Evolutionary conservation across 2,329 filamentous ascomycete species (phyloP).

Genomic region (Ophiocordyceps polyrhachis-furcata): DNA sequence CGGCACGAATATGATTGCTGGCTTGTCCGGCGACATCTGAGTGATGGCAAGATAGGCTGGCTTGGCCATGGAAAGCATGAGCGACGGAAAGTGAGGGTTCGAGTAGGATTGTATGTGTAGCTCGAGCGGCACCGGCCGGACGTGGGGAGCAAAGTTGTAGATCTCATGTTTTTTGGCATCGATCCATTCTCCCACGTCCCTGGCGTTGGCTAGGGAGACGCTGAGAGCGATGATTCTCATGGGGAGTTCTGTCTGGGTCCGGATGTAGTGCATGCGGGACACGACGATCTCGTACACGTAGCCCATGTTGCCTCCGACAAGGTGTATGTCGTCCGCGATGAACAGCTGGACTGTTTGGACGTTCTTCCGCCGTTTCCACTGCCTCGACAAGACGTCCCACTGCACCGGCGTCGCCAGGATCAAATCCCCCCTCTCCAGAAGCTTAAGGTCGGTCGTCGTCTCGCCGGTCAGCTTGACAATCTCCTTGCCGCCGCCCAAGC

Average conservation of each 20-base stretch:
- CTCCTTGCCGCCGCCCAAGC: conserved; percentile 64
- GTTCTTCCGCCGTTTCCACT: conserved; percentile 94
- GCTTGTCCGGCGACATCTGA: conserved; percentile 75
- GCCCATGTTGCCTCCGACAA: conserved; percentile 70
- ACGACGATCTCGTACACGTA: conserved; percentile 92
- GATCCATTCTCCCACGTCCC: conserved; percentile 94
- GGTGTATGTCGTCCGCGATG: conserved; percentile 87
- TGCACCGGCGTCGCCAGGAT: conserved; percentile 83
- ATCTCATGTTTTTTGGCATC: conserved; percentile 96
- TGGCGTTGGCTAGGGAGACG: conserved; percentile 80
- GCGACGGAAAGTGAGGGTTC: conserved; percentile 89
- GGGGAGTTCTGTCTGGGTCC: conserved; percentile 65
- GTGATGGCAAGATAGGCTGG: conserved; percentile 79
- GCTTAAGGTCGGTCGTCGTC: conserved; percentile 73
- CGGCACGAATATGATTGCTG: conserved; percentile 80
- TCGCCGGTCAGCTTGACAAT: conserved; percentile 91
- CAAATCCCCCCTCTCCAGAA: conserved; percentile 72
- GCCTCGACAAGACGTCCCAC: conserved; percentile 89
- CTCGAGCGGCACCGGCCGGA: conserved; percentile 75
- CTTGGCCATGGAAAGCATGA: conserved; percentile 98
- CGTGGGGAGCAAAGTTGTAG: conserved; percentile 93
- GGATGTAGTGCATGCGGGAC: conserved; percentile 95
- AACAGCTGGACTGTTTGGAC: conserved; percentile 79
- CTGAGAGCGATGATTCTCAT: conserved; percentile 79
- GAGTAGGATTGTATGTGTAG: conserved; percentile 90